Evolutionary conservation across 495 filamentous ascomycete genomes (phyloP), one percentile per base, ranked within the genome.

Genomic region (Penicillium psychrofluorescens): DNA sequence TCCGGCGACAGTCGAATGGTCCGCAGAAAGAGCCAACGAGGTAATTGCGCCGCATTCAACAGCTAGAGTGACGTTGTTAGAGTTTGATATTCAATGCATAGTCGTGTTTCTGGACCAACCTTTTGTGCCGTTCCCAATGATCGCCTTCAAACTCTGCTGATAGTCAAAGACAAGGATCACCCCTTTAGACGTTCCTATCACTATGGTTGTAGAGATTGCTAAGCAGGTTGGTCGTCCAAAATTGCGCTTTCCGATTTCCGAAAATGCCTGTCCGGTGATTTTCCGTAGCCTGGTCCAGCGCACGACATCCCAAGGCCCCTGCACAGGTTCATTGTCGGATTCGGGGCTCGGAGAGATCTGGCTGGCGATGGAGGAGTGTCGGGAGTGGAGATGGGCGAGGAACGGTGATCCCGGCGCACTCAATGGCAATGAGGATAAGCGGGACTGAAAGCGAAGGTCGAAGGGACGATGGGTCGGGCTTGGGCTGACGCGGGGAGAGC

Each of bases 131-230:
- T 81, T 82, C 11, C 92, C 92, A 54, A 99, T 86, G 41, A 96
- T 91, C 50, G 84, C 80, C 67, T 94, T 95, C 44, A 97, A 68
- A 51, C 81, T 95, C 63, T 99, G 92, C 59, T 91, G 85, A 63
- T 95, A 97, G 65, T 99, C 94, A 68, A 97, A 97, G 36, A 95
- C 79, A 58, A 99, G 68, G 35, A 96, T 84, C 56, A 95, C 85
- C 13, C 92, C 92, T 63, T 95, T 97, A 8, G 88, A 85, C 8
- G 92, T 97, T 13, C 92, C 92, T 37, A 99, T 66, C 3, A 86
- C 89, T 52, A 99, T 95, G 2, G 82, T 82, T 6, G 90, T 87
- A 55, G 91, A 88, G 27, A 96, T 81, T n/a, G 78, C 78, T 48
- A 97, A 76, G 68, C 89, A 96, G 1, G 89, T 96, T 40, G 94